Evolutionary conservation across 768 basidiomycete species (phyloP).

Genomic region (Epithele typhae): DNA sequence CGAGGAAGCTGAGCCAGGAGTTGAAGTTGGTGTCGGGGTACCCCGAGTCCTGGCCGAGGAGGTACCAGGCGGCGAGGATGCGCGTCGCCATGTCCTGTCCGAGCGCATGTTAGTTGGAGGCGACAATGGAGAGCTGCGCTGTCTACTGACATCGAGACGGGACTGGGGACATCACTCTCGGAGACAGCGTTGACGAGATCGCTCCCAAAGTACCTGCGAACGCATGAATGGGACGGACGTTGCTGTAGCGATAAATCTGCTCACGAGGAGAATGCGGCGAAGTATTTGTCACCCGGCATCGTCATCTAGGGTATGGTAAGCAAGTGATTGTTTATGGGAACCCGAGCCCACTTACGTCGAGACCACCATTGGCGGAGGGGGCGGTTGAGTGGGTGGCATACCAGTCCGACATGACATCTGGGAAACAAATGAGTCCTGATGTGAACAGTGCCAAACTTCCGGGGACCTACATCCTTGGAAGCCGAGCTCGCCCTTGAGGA

Average conservation of each 20-base stretch:
- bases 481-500: constrained; percentile 40
- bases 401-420: constrained; percentile 49
- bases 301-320: constrained; percentile 45
- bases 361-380: constrained; percentile 53
- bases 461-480: constrained; percentile 33
- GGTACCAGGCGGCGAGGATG: constrained; percentile 59
- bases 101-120: not conserved
- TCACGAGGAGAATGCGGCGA: constrained; percentile 16
- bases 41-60: constrained; percentile 45
- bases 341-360: constrained; percentile 43
- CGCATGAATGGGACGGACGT: not conserved
- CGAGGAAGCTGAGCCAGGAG: constrained; percentile 34
- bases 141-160: constrained; percentile 44
- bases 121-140: no score
- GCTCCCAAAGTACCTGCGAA: constrained; percentile 51
- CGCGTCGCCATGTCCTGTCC: constrained; percentile 60
- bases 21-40: constrained; percentile 63
- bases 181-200: constrained; percentile 55
- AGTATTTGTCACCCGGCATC: constrained; percentile 59
- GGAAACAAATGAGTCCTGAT: no score
- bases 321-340: no score
- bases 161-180: constrained; percentile 54
- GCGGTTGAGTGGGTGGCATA: constrained; percentile 55
- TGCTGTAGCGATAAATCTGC: no score
- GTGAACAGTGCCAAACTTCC: no score